phyloP scores from a whole-genome alignment of 2,329 filamentous ascomycete species.

The Talaromyces sp. region DNA sequence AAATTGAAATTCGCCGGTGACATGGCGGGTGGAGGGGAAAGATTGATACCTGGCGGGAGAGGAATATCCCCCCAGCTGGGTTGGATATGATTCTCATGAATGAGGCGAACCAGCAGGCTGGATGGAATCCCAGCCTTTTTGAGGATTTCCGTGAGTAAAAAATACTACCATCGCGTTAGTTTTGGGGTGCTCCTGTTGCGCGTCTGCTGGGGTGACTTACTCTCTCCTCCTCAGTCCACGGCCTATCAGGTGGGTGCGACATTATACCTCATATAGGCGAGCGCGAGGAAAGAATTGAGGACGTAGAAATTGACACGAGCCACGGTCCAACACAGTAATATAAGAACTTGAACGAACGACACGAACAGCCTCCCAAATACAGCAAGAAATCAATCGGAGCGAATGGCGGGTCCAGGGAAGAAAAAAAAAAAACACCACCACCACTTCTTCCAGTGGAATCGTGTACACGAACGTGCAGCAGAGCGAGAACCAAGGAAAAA shows the following conservation, averaged over 20 bases:
- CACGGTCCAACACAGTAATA: background rate
- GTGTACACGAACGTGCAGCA: background rate
- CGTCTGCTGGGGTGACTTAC: constrained; percentile 19
- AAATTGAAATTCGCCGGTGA: background rate
- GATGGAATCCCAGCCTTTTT: constrained; percentile 44
- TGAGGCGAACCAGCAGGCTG: constrained; percentile 40
- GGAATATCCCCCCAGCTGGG: constrained; percentile 47
- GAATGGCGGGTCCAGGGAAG: constrained; percentile 8
- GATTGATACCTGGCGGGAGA: constrained; percentile 45
- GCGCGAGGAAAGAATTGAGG: constrained; percentile 5
- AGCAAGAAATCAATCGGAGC: constrained; percentile 9
- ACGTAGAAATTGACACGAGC: background rate
- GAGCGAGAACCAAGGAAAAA: background rate
- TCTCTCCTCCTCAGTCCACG: constrained; percentile 51
- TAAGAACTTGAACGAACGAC: background rate
- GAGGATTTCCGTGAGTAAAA: constrained; percentile 46
- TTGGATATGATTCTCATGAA: constrained; percentile 40
- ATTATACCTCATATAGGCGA: constrained; percentile 46
- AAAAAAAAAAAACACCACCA: background rate
- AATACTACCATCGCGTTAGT: constrained; percentile 35
- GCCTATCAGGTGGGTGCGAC: constrained; percentile 46
- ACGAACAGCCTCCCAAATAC: constrained; percentile 15
- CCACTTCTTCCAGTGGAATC: background rate
- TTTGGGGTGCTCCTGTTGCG: background rate
- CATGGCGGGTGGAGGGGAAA: background rate